phyloP scores from a whole-genome alignment of 257 asterid genomes.

The Nicotiana attenuata region DNA sequence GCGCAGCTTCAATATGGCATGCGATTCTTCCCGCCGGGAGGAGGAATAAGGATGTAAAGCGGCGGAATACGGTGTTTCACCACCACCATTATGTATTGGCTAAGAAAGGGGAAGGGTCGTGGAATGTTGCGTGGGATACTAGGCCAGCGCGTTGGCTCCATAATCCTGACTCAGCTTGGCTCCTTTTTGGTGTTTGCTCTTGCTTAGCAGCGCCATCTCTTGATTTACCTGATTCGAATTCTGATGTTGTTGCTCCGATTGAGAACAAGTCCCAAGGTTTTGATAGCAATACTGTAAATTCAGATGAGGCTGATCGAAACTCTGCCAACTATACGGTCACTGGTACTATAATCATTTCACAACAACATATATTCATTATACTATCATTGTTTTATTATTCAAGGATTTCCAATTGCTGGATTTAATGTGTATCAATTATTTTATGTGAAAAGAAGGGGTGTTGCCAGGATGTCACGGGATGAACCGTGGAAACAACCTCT shows the following conservation, averaged over 20 bases:
- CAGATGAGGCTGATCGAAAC: slow-evolving; percentile 14
- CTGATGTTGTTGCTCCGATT: slow-evolving; percentile 15
- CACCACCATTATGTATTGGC: slow-evolving; percentile 38
- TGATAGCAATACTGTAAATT: background rate
- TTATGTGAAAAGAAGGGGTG: background rate
- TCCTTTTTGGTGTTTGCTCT: slow-evolving; percentile 64
- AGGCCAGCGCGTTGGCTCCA: slow-evolving; percentile 93
- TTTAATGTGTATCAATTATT: background rate
- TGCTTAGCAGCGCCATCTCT: slow-evolving; percentile 29
- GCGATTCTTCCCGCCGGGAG: slow-evolving; percentile 44
- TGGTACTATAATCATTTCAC: slow-evolving; percentile 25
- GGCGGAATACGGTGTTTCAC: slow-evolving; percentile 31
- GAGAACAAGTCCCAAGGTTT: slow-evolving; percentile 15
- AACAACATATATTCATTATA: background rate
- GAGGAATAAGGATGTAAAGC: slow-evolving; percentile 7
- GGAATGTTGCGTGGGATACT: slow-evolving; percentile 92
- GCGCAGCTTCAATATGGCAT: slow-evolving; percentile 70
- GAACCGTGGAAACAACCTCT: too few relatives aligned
- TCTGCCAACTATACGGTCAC: slow-evolving; percentile 49
- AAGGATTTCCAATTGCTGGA: background rate
- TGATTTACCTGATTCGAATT: slow-evolving; percentile 24
- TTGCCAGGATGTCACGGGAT: too few relatives aligned
- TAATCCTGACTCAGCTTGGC: slow-evolving; percentile 77
- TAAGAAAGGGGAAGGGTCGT: slow-evolving; percentile 64
- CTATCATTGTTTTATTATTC: background rate